phyloP scores from a whole-genome alignment of 2,329 filamentous ascomycete genomes.

The Trichophyton mentagrophytes region DNA sequence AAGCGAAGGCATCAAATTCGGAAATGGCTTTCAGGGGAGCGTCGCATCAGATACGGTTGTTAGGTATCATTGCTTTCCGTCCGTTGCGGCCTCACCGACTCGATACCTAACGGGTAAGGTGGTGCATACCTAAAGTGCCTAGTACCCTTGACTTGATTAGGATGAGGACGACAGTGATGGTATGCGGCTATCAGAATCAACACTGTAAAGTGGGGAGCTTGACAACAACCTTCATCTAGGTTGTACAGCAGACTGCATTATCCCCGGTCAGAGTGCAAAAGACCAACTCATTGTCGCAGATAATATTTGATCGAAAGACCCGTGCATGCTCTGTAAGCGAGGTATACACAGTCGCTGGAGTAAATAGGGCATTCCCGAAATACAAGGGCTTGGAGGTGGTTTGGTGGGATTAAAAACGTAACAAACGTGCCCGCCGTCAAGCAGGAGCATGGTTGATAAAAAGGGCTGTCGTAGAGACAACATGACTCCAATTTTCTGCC shows the following conservation, averaged over 20 bases:
- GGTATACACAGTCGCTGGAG: background rate
- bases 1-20: background rate
- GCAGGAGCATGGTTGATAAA: background rate
- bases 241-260: slow-evolving; percentile 1
- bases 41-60: background rate
- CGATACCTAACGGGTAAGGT: slow-evolving; percentile 2
- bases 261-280: background rate
- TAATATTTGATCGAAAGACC: background rate
- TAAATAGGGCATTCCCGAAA: background rate
- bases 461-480: background rate
- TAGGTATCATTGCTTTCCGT: slow-evolving; percentile 2
- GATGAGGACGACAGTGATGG: background rate
- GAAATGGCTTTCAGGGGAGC: background rate
- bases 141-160: background rate
- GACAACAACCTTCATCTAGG: background rate
- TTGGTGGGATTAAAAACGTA: background rate
- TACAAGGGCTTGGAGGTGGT: background rate
- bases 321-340: background rate
- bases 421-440: too few relatives aligned
- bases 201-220: background rate
- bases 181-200: background rate
- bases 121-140: background rate
- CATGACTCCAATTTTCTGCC: background rate
- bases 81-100: slow-evolving; percentile 3
- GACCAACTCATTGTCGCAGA: background rate